Conservation (phyloP, 106 monocot species). For the Hemerocallis citrina region DNA sequence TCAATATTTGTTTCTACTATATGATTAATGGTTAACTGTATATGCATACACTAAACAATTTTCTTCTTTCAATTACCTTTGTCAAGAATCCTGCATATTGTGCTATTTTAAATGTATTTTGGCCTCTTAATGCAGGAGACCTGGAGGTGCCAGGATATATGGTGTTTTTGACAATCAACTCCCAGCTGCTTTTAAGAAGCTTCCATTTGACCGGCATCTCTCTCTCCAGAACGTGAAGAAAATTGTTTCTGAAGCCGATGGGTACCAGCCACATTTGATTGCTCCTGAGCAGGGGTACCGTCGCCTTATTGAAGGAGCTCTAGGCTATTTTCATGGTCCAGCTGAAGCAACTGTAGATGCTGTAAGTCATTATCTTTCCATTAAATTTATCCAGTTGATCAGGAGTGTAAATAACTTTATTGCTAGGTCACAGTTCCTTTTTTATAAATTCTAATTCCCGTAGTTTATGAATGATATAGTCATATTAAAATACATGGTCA, state of each 20-base stretch:
- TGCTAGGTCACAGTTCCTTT: too few relatives aligned
- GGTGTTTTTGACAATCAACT: constrained; percentile 82
- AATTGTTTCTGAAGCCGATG: constrained; percentile 71
- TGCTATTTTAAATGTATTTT: not conserved
- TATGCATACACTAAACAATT: too few relatives aligned
- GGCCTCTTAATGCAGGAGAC: constrained; percentile 29
- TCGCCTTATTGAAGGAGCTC: constrained; percentile 63
- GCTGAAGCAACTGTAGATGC: constrained; percentile 82
- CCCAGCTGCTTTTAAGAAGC: constrained; percentile 68
- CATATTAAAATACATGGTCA: too few relatives aligned
- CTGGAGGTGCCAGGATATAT: constrained; percentile 80
- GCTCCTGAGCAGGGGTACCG: constrained; percentile 81
- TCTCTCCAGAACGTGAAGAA: constrained; percentile 66
- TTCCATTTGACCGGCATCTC: constrained; percentile 70
- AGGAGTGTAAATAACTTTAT: too few relatives aligned
- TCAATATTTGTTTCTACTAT: not conserved
- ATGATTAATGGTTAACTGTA: not conserved
- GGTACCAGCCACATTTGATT: constrained; percentile 81
- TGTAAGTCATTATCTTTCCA: constrained; percentile 25
- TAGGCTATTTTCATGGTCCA: constrained; percentile 61
- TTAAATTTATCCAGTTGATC: too few relatives aligned
- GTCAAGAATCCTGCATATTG: not conserved
- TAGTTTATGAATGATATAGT: too few relatives aligned
- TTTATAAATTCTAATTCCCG: too few relatives aligned
- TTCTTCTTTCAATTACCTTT: too few relatives aligned